Evolutionary conservation across 805 yeast species (phyloP).

Genomic region (Blastobotrys attinorum): DNA sequence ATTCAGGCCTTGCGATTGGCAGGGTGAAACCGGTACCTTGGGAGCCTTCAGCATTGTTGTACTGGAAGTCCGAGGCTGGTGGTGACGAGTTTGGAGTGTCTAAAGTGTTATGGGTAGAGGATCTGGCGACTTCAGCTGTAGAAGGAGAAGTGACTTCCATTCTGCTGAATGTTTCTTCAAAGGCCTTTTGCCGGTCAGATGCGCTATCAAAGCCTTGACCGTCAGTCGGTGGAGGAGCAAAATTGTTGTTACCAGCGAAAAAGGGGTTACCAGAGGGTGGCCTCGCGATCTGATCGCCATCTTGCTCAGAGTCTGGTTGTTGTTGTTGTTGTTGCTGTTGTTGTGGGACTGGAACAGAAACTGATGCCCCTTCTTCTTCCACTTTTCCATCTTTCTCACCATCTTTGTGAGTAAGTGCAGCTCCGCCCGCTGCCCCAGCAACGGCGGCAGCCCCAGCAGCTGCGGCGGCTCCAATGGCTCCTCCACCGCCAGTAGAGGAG

Average conservation of each 20-base stretch:
- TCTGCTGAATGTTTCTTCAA: conserved; percentile 22
- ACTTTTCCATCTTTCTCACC: background rate
- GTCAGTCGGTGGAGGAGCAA: background rate
- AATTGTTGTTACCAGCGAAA: background rate
- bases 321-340: background rate
- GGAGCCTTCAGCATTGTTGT: conserved; percentile 11
- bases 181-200: conserved; percentile 3
- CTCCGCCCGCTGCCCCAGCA: background rate
- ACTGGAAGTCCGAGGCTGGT: conserved; percentile 22
- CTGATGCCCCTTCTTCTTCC: background rate
- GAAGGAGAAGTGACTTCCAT: conserved; percentile 21
- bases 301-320: background rate
- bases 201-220: conserved; percentile 1
- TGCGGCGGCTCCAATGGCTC: conserved; percentile 18
- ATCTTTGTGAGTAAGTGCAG: too few species aligned
- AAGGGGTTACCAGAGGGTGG: conserved; percentile 15
- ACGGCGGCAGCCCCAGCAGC: background rate
- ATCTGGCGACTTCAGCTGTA: conserved; percentile 20
- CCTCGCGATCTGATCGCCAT: background rate
- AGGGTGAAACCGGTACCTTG: conserved; percentile 33
- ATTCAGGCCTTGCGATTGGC: conserved; percentile 56
- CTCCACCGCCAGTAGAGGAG: conserved; percentile 33
- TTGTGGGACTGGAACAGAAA: background rate
- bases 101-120: conserved; percentile 18
- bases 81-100: conserved; percentile 26